A percentile compares a stretch with the other conserved stretches of the same genome.
Evolutionary conservation across 805 yeast species (phyloP).

Genomic region (Dipodascopsis uninucleata): DNA sequence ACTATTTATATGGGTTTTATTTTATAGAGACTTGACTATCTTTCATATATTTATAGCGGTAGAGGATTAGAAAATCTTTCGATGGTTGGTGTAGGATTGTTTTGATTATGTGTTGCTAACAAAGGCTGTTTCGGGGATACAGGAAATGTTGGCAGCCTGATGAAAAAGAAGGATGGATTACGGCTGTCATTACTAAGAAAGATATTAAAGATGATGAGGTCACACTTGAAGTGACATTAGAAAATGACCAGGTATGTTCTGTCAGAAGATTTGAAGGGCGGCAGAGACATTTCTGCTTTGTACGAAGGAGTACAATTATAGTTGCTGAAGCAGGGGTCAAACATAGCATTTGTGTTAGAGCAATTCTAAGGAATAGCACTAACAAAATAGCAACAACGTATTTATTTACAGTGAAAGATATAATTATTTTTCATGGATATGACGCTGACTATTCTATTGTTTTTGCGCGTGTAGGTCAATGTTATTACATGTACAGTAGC

Average conservation of each 20-base stretch:
- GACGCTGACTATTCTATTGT: no score
- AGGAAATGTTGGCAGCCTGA: constrained; percentile 76
- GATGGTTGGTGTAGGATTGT: background rate
- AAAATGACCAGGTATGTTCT: constrained; percentile 40
- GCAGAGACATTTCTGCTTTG: no score
- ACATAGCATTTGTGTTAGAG: no score
- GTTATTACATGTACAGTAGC: constrained; percentile 25
- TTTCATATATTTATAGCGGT: background rate
- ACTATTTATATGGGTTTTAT: background rate
- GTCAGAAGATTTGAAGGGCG: no score
- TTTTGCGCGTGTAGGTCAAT: constrained; percentile 27
- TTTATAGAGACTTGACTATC: background rate
- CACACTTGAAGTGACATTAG: constrained; percentile 51
- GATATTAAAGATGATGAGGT: constrained; percentile 45
- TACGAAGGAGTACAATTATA: no score
- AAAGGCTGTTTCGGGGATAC: background rate
- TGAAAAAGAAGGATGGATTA: constrained; percentile 68
- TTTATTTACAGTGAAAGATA: no score
- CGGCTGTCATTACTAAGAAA: constrained; percentile 54
- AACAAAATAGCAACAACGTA: no score
- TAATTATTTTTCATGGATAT: no score
- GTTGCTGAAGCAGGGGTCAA: no score
- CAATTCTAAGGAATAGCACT: no score
- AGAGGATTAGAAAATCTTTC: background rate
- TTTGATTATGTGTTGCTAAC: background rate